A percentile compares a stretch with the other conserved stretches of the same genome.
Evolutionary conservation across 2,329 filamentous ascomycete species (phyloP).

Genomic region (Whalleya microplaca): DNA sequence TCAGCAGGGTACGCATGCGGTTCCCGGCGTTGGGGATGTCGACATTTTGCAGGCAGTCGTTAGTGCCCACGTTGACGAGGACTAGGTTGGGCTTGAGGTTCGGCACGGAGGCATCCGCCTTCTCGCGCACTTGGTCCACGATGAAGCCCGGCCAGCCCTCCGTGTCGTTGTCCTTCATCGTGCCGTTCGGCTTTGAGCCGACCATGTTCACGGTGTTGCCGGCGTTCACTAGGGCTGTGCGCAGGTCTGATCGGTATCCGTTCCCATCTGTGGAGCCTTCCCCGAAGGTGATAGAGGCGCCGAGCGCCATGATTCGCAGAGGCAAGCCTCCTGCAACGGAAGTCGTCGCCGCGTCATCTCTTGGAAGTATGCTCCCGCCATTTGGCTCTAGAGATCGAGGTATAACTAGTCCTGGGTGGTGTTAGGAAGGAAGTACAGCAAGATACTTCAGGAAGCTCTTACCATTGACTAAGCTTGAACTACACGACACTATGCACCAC

Average conservation of each 20-base stretch:
- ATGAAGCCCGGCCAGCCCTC: slow-evolving; percentile 43
- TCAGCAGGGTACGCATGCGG: slow-evolving; percentile 35
- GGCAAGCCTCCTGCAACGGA: slow-evolving; percentile 28
- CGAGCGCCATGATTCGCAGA: slow-evolving; percentile 43
- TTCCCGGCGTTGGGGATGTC: slow-evolving; percentile 34
- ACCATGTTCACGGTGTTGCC: slow-evolving; percentile 43
- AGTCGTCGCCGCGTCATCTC: neutral
- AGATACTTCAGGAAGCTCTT: neutral
- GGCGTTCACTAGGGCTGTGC: slow-evolving; percentile 35
- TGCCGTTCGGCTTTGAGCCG: slow-evolving; percentile 40
- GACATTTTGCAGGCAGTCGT: slow-evolving; percentile 42
- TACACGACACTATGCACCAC: slow-evolving; percentile 19
- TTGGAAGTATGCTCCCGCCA: neutral
- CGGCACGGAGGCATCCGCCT: slow-evolving; percentile 34
- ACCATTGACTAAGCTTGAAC: slow-evolving; percentile 15
- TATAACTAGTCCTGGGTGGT: slow-evolving; percentile 9
- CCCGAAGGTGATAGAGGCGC: slow-evolving; percentile 44
- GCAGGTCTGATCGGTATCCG: slow-evolving; percentile 42
- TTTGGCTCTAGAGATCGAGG: neutral
- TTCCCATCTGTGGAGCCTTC: slow-evolving; percentile 38
- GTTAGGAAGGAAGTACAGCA: slow-evolving; percentile 4
- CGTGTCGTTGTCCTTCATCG: slow-evolving; percentile 41
- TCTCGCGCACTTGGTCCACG: slow-evolving; percentile 39
- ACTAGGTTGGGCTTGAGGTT: slow-evolving; percentile 41
- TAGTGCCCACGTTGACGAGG: slow-evolving; percentile 44